These are phyloP conservation scores for Nicotiana paniculata DNA, from an alignment of 257 asterid genomes.

Conservation along the genomic window DNA sequence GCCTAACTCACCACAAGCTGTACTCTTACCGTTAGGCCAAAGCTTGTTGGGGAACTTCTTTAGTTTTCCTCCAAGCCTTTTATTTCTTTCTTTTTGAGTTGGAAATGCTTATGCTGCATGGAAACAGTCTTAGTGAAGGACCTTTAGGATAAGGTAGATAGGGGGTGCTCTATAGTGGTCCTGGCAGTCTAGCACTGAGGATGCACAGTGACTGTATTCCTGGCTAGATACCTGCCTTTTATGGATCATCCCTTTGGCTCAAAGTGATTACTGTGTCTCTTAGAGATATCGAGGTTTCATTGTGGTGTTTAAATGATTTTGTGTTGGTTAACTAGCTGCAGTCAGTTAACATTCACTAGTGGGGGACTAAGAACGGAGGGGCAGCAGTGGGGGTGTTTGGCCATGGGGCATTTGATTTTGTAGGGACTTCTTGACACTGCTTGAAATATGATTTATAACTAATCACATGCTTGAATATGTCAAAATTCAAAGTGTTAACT, in stretches of 20 bases:
- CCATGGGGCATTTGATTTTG: neutral
- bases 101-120: neutral
- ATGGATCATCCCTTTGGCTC: neutral
- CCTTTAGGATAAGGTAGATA: neutral
- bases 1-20: too few species aligned
- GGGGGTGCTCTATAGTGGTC: neutral
- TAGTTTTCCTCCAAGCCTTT: neutral
- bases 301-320: neutral
- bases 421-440: too few species aligned
- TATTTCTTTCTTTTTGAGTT: neutral
- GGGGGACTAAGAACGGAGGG: neutral
- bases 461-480: too few species aligned
- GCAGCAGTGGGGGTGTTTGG: neutral
- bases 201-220: neutral
- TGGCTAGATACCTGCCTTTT: neutral
- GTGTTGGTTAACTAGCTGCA: neutral
- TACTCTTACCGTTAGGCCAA: too few species aligned
- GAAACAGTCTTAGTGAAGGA: neutral
- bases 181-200: neutral
- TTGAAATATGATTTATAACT: too few species aligned
- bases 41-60: neutral
- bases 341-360: too few species aligned
- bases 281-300: neutral
- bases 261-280: neutral
- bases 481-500: too few species aligned